Percentiles rank a stretch among this genome's conserved stretches.
Conservation (phyloP, 257 asterid genomes). For the Plantago major region DNA sequence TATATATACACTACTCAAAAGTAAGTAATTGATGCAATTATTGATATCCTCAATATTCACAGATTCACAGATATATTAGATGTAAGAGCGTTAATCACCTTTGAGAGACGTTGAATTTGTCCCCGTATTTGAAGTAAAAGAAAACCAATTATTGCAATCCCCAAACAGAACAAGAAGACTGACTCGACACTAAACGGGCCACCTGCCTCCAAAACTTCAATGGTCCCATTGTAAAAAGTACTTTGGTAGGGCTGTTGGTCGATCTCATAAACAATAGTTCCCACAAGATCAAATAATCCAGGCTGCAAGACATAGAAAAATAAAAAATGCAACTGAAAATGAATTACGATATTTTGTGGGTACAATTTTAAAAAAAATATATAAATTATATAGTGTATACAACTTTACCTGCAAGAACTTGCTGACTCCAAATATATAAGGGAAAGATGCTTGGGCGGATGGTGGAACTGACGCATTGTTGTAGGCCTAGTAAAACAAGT, state of each 20-base stretch:
- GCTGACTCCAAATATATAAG: conserved; percentile 81
- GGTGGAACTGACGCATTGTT: conserved; percentile 89
- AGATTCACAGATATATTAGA: too few species aligned
- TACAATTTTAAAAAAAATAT: conserved; percentile 4
- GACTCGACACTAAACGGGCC: conserved; percentile 86
- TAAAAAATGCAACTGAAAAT: conserved; percentile 9
- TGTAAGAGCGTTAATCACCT: conserved; percentile 35
- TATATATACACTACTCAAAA: too few species aligned
- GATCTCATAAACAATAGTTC: conserved; percentile 79
- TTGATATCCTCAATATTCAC: too few species aligned
- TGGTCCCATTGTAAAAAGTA: conserved; percentile 86
- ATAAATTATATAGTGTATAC: too few species aligned
- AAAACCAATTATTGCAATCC: conserved; percentile 59
- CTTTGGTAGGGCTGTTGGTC: conserved; percentile 74
- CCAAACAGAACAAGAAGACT: conserved; percentile 86
- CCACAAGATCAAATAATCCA: conserved; percentile 90
- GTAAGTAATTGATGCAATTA: too few species aligned
- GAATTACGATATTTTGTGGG: conserved; percentile 3
- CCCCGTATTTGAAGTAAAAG: conserved; percentile 62
- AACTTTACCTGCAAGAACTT: conserved; percentile 81
- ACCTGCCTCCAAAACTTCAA: conserved; percentile 86
- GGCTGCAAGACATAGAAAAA: conserved; percentile 42
- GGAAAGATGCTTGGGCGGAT: conserved; percentile 89
- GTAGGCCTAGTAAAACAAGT: conserved; percentile 47
- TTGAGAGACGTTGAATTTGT: conserved; percentile 65